Base-by-base conservation (phyloP, 176 grass and related monocot species). In the Juncus inflexus region DNA sequence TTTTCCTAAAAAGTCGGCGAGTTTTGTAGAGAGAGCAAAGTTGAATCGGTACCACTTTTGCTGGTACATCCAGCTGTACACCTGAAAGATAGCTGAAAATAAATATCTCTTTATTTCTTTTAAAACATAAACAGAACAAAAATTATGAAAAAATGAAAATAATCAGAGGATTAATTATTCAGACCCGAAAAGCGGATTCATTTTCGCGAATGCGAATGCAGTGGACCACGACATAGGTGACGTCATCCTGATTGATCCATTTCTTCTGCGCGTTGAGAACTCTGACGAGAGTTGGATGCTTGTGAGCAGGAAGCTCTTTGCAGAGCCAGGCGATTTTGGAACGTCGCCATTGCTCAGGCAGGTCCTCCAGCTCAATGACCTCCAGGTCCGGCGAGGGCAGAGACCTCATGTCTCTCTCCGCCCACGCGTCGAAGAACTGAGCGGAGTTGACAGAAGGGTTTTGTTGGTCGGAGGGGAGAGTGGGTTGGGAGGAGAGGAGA, bases 241-340 rank as follows among this genome's bases (percentile, higher is more conserved):
- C 72, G 65, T 99, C 94, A 5, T 99, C 88, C 68, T 92, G 94
- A 9, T 58, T 83, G 62, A 99, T 62, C 94, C 94, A 99, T 68
- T 99, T 92, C 49, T 83, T 80, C 80, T 99, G 94, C 35, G 85
- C 94, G 58, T 99, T 99, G 78, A 99, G 94, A 65, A 99, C 89
- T 72, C 94, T 86, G 64, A 87, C 87, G 62, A 84, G 83, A 49
- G 88, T 92, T 75, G 87, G 86, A 50, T 89, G 83, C 72, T 89
- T 99, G 83, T 99, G 81, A 38, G 94, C 67, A n/a, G 94, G 94
- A 54, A 92, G 85, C 75, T 99, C 94, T 85, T 99, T 99, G 69
- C 94, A 99, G 47, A 99, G 94, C 94, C 94, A 99, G 3, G 94
- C 94, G 37, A 99, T 89, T 80, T 76, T 86, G 3, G 94, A 78